Percentiles rank a stretch among this genome's conserved stretches.
Evolutionary conservation across 148 eudicot genomes (phyloP).

Genomic region (Chenopodium formosanum): DNA sequence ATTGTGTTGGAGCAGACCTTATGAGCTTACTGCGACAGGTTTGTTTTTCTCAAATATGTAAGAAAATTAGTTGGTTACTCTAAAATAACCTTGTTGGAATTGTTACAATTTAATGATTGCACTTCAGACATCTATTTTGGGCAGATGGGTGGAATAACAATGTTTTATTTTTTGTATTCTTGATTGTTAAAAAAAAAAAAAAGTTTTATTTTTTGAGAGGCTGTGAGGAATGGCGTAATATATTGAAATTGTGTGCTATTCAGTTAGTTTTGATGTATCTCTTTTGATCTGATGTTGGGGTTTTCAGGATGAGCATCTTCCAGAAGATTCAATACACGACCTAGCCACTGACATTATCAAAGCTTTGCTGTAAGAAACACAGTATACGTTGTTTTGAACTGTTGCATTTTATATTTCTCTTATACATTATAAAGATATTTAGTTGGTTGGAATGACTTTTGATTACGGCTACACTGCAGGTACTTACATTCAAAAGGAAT

Average conservation of each 20-base stretch:
- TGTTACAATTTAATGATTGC: not conserved
- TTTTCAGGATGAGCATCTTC: conserved; percentile 81
- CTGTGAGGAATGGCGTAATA: no score
- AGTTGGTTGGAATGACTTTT: conserved; percentile 7
- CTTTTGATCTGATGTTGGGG: conserved; percentile 8
- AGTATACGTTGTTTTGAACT: not conserved
- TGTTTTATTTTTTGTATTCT: not conserved
- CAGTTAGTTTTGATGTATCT: not conserved
- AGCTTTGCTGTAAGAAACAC: conserved; percentile 76
- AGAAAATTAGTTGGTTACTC: not conserved
- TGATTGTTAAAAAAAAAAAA: no score
- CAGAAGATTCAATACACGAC: conserved; percentile 94
- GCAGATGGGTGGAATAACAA: not conserved
- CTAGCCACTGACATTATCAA: conserved; percentile 63
- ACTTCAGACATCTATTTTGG: not conserved
- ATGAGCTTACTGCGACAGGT: conserved; percentile 83
- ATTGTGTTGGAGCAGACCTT: conserved; percentile 98
- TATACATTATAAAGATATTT: not conserved
- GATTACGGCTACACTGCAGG: conserved; percentile 35
- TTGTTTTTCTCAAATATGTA: not conserved
- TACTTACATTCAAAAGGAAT: conserved; percentile 91
- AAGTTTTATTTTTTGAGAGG: not conserved
- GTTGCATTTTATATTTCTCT: not conserved
- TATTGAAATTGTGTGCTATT: not conserved
- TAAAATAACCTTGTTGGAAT: not conserved